Evolutionary conservation across 176 grass and related monocot species (phyloP).

Genomic region (Calamus simplicifolius): DNA sequence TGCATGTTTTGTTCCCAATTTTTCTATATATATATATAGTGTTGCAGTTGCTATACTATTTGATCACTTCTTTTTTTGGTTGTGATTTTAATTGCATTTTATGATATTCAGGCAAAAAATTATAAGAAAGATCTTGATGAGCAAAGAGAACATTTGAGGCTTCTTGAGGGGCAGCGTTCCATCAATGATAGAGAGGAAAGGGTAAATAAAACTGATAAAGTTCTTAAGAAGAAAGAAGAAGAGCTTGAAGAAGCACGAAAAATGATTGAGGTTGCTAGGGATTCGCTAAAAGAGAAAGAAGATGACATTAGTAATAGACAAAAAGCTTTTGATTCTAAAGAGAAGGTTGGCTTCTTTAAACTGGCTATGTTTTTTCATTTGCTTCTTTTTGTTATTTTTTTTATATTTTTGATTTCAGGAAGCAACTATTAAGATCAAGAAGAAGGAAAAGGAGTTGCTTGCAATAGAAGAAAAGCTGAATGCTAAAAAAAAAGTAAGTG

Average conservation of each 20-base stretch:
- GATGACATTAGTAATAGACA: slow-evolving; percentile 54
- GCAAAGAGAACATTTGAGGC: slow-evolving; percentile 53
- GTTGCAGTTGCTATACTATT: too few species aligned
- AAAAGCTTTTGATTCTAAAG: slow-evolving; percentile 42
- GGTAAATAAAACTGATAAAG: slow-evolving; percentile 57
- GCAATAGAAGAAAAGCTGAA: too few species aligned
- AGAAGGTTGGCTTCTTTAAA: slow-evolving; percentile 49
- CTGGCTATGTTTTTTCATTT: too few species aligned
- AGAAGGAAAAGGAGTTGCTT: too few species aligned
- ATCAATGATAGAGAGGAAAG: slow-evolving; percentile 87
- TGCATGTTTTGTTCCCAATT: too few species aligned
- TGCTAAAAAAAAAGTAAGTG: too few species aligned
- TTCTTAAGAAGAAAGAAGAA: slow-evolving; percentile 60
- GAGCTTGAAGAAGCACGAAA: slow-evolving; percentile 76
- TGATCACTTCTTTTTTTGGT: too few species aligned
- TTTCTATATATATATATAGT: too few species aligned
- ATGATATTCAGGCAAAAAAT: slow-evolving; percentile 39
- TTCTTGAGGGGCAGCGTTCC: slow-evolving; percentile 60
- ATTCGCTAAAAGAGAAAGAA: slow-evolving; percentile 61
- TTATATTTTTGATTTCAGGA: too few species aligned
- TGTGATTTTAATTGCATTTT: neutral
- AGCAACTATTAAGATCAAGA: too few species aligned
- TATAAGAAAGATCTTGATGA: slow-evolving; percentile 64
- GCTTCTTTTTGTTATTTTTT: too few species aligned
- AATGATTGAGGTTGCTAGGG: slow-evolving; percentile 33